These are phyloP conservation scores for Albifimbria verrucaria DNA, from an alignment of 2,329 filamentous ascomycete species.

Conservation along the genomic window DNA sequence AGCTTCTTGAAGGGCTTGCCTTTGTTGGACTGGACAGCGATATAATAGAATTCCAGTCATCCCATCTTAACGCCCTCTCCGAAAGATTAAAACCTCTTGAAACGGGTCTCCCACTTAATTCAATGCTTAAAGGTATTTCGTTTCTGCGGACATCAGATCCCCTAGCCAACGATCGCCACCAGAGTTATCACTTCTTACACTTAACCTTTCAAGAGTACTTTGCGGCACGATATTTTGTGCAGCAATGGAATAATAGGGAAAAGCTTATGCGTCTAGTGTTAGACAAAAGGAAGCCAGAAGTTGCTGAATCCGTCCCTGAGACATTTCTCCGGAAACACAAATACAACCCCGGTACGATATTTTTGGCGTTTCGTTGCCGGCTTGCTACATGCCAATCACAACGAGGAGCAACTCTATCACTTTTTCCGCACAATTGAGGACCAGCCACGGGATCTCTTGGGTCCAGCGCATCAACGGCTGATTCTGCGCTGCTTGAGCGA, in stretches of 20 bases:
- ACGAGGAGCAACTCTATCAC: too few species aligned
- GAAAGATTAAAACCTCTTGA: slow-evolving; percentile 6
- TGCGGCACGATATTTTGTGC: slow-evolving; percentile 35
- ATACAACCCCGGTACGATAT: slow-evolving; percentile 36
- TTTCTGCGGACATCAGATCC: slow-evolving; percentile 32
- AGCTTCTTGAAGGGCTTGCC: slow-evolving; percentile 28
- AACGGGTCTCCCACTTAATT: slow-evolving; percentile 6
- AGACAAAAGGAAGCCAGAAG: background rate
- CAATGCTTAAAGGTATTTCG: slow-evolving; percentile 23
- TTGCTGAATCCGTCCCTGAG: slow-evolving; percentile 6
- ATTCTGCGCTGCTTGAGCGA: too few species aligned
- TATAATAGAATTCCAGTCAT: slow-evolving; percentile 27
- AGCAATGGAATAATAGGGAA: slow-evolving; percentile 20
- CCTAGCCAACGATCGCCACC: slow-evolving; percentile 12
- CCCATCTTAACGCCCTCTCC: slow-evolving; percentile 16
- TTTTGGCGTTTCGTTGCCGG: slow-evolving; percentile 41
- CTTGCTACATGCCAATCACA: slow-evolving; percentile 21
- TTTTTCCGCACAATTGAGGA: too few species aligned
- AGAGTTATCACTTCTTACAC: slow-evolving; percentile 37
- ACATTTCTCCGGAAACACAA: slow-evolving; percentile 31
- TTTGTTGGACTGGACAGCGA: slow-evolving; percentile 31
- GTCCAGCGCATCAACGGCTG: too few species aligned
- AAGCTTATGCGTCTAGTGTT: slow-evolving; percentile 12
- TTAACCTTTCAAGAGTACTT: slow-evolving; percentile 41
- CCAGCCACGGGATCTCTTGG: too few species aligned